These are phyloP conservation scores for Dalbergia cultrata DNA, from an alignment of 306 rosid species.

Conservation along the genomic window DNA sequence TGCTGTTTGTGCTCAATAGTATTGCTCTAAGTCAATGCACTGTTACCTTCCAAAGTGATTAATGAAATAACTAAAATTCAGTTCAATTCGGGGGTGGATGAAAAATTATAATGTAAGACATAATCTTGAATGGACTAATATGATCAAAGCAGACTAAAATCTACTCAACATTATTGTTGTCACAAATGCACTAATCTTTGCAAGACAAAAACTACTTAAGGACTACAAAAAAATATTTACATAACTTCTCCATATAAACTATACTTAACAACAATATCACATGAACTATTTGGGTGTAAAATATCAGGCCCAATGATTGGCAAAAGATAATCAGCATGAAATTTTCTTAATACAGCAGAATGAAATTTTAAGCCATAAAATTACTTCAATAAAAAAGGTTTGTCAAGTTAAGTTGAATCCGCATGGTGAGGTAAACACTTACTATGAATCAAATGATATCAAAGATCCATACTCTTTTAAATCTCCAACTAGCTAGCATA, in stretches of 20 bases:
- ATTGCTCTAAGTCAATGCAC: no score
- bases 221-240: not conserved
- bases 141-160: not conserved
- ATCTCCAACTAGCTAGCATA: no score
- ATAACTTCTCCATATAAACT: not conserved
- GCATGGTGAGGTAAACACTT: not conserved
- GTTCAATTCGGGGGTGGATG: not conserved
- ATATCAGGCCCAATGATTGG: no score
- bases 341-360: not conserved
- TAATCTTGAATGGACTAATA: not conserved
- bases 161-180: not conserved
- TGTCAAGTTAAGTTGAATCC: not conserved
- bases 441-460: not conserved
- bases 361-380: not conserved
- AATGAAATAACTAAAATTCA: not conserved
- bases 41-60: not conserved
- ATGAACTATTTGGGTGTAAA: no score
- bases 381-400: not conserved
- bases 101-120: not conserved
- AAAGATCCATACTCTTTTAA: no score
- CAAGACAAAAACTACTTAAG: not conserved
- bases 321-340: not conserved
- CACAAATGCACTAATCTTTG: not conserved
- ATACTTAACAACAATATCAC: not conserved
- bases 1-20: no score